These are phyloP conservation scores for Epichloe amarillans DNA, from an alignment of 2,329 filamentous ascomycete species.

Conservation along the genomic window DNA sequence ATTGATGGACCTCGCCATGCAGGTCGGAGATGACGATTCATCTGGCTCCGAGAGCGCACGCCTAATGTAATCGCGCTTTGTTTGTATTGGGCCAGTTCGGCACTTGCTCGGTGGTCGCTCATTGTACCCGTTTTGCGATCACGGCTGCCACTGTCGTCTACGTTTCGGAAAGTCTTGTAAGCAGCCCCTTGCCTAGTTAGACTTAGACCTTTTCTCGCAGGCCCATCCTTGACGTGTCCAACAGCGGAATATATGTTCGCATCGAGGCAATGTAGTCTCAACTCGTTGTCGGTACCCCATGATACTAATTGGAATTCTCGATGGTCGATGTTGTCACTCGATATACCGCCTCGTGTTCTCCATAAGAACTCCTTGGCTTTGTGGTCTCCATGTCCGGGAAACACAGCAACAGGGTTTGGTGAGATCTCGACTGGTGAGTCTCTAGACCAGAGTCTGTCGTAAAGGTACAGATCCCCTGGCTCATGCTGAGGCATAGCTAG, in stretches of 20 bases:
- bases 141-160: slow-evolving; percentile 43
- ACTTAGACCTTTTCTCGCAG: slow-evolving; percentile 49
- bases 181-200: slow-evolving; percentile 71
- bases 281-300: slow-evolving; percentile 77
- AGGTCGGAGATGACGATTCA: slow-evolving; percentile 19
- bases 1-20: slow-evolving; percentile 45
- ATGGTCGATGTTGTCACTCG: slow-evolving; percentile 58
- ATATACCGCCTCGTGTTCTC: slow-evolving; percentile 59
- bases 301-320: slow-evolving; percentile 88
- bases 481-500: slow-evolving; percentile 87
- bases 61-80: slow-evolving; percentile 31
- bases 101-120: slow-evolving; percentile 42
- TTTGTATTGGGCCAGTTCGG: slow-evolving; percentile 26
- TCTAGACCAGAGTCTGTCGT: slow-evolving; percentile 46
- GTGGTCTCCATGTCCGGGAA: slow-evolving; percentile 46
- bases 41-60: slow-evolving; percentile 23
- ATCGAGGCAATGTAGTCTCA: slow-evolving; percentile 65
- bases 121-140: slow-evolving; percentile 49
- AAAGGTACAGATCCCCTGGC: slow-evolving; percentile 73
- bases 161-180: slow-evolving; percentile 74
- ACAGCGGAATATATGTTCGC: slow-evolving; percentile 51
- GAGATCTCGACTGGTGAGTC: slow-evolving; percentile 30
- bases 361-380: slow-evolving; percentile 88
- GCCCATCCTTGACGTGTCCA: slow-evolving; percentile 58
- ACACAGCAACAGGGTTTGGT: slow-evolving; percentile 40